These are phyloP conservation scores for Globisporangium irregulare DNA, from an alignment of 352 stramenopile species.

Conservation along the genomic window DNA sequence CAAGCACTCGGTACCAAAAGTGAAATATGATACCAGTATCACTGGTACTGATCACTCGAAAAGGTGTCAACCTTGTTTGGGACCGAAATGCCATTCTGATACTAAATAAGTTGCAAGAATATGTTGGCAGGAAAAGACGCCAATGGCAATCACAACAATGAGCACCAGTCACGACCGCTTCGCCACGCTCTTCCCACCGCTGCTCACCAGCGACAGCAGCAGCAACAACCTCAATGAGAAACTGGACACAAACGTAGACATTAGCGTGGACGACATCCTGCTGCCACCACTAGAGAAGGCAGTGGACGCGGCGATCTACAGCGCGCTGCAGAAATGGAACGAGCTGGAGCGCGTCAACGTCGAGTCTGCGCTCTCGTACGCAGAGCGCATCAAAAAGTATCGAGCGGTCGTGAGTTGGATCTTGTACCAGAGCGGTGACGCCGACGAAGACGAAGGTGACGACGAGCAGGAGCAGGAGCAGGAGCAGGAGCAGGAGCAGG, in stretches of 20 bases:
- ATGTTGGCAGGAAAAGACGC: neutral
- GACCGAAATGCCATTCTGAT: no score
- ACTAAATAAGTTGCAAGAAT: no score
- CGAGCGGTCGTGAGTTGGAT: constrained; percentile 48
- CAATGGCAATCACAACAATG: neutral
- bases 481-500: constrained; percentile 8
- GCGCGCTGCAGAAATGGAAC: constrained; percentile 64
- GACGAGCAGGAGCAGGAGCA: constrained; percentile 14
- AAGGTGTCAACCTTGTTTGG: no score
- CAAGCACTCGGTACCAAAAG: no score
- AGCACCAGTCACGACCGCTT: constrained; percentile 5
- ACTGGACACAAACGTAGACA: constrained; percentile 40
- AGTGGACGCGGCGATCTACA: constrained; percentile 53
- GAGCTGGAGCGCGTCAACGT: constrained; percentile 37
- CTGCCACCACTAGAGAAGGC: constrained; percentile 52
- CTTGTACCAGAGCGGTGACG: constrained; percentile 38
- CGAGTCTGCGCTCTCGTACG: constrained; percentile 52
- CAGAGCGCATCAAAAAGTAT: constrained; percentile 57
- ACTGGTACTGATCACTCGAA: no score
- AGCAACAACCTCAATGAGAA: constrained; percentile 7
- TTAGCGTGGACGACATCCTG: constrained; percentile 44
- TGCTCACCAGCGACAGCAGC: constrained; percentile 14
- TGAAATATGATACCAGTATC: no score
- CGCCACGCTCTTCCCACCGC: constrained; percentile 51
- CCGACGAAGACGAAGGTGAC: constrained; percentile 18